phyloP scores from a whole-genome alignment of 768 basidiomycete species.

The Boletus vinaceobasis region DNA sequence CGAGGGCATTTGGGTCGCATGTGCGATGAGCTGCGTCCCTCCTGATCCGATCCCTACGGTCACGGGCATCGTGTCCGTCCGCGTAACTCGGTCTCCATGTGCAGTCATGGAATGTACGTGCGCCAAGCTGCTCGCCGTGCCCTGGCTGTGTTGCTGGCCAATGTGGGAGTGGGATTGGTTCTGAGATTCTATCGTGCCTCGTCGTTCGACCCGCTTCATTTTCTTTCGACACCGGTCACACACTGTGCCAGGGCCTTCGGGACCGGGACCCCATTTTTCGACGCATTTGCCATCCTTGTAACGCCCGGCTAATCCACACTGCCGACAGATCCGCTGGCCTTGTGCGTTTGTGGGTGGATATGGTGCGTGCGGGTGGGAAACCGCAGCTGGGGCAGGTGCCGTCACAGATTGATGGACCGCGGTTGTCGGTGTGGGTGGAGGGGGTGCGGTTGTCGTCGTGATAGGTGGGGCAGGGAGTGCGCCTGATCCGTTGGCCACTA shows the following conservation, averaged over 20 bases:
- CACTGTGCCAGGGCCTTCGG: conserved; percentile 78
- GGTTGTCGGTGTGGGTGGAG: conserved; percentile 15
- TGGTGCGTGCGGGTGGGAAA: conserved; percentile 12
- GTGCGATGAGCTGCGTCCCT: conserved; percentile 24
- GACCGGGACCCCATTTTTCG: conserved; percentile 86
- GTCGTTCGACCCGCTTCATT: conserved; percentile 78
- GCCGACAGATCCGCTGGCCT: conserved; percentile 74
- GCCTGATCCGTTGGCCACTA: conserved; percentile 20
- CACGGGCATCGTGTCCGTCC: conserved; percentile 35
- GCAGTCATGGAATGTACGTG: conserved; percentile 22
- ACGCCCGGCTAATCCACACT: conserved; percentile 68
- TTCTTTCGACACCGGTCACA: conserved; percentile 86
- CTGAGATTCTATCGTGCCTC: conserved; percentile 57
- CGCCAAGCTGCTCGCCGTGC: background rate
- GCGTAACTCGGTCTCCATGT: conserved; percentile 22
- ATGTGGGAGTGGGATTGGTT: conserved; percentile 23
- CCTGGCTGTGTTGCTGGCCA: conserved; percentile 7
- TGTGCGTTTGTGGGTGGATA: conserved; percentile 44
- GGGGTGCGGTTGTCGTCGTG: conserved; percentile 6
- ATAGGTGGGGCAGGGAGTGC: conserved; percentile 18
- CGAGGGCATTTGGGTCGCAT: conserved; percentile 20
- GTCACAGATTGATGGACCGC: conserved; percentile 7
- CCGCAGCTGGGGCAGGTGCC: background rate
- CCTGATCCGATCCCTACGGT: conserved; percentile 24
- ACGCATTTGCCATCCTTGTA: conserved; percentile 86